phyloP scores from a whole-genome alignment of 345 rosid species.

The Rhodamnia rubescens region DNA sequence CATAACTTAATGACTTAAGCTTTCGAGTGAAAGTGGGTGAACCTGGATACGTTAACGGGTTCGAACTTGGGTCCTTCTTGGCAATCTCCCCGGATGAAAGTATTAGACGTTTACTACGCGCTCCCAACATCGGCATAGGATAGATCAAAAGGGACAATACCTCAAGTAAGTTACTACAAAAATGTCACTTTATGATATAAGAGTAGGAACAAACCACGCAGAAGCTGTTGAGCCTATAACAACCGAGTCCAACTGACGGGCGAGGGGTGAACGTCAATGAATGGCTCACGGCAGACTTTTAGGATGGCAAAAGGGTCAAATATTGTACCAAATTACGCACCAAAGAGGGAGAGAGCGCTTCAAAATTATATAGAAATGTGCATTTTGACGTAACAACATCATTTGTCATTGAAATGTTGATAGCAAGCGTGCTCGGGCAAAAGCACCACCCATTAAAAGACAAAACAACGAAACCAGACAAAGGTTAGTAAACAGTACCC shows the following conservation, averaged over 20 bases:
- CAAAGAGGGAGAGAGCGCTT: not conserved
- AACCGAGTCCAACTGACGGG: not conserved
- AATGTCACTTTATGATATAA: not conserved
- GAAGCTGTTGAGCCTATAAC: not conserved
- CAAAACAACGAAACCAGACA: not conserved
- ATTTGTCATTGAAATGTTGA: not conserved
- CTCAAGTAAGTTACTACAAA: not conserved
- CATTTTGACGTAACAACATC: too few relatives aligned
- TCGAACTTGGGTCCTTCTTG: too few relatives aligned
- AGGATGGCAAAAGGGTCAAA: not conserved
- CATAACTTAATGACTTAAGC: too few relatives aligned
- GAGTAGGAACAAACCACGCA: not conserved
- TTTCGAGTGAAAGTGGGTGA: accelerated
- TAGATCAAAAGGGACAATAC: accelerated
- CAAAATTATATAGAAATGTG: not conserved
- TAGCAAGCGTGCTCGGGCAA: not conserved
- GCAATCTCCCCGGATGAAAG: too few relatives aligned
- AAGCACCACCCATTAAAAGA: not conserved
- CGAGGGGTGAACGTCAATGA: not conserved
- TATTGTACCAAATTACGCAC: not conserved
- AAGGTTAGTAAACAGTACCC: not conserved
- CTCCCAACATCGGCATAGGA: too few relatives aligned
- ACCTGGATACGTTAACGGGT: too few relatives aligned
- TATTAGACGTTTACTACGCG: too few relatives aligned
- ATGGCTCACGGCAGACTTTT: not conserved